A percentile compares a stretch with the other conserved stretches of the same genome.
phyloP scores from a whole-genome alignment of 306 rosid genomes.

The Prosopis cineraria region DNA sequence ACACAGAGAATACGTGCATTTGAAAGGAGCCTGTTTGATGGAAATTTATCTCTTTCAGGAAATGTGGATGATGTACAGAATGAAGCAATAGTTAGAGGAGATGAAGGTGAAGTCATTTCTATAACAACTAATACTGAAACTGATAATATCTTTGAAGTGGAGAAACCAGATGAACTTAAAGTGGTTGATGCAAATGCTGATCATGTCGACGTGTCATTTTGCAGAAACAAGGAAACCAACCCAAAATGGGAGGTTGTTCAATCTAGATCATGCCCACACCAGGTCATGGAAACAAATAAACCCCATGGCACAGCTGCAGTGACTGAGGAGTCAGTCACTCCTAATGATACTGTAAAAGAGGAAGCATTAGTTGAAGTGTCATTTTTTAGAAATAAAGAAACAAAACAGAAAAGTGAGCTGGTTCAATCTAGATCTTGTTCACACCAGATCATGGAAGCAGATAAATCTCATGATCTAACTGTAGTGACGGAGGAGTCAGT shows the following conservation, averaged over 20 bases:
- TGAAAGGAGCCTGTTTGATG: slow-evolving; percentile 64
- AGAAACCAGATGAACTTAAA: slow-evolving; percentile 32
- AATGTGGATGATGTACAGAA: slow-evolving; percentile 40
- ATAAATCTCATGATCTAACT: slow-evolving; percentile 30
- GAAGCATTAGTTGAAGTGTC: slow-evolving; percentile 35
- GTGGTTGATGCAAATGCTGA: slow-evolving; percentile 21
- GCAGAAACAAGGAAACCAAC: slow-evolving; percentile 46
- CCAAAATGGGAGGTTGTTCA: slow-evolving; percentile 29
- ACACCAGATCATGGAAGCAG: slow-evolving; percentile 35
- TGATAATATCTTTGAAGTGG: slow-evolving; percentile 20
- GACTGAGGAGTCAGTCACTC: slow-evolving; percentile 42
- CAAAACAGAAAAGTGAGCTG: not conserved
- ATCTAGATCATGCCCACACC: slow-evolving; percentile 35
- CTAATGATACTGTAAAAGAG: slow-evolving; percentile 36
- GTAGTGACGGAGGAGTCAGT: slow-evolving; percentile 40
- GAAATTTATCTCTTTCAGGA: slow-evolving; percentile 45
- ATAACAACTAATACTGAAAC: slow-evolving; percentile 19
- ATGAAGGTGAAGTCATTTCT: slow-evolving; percentile 40
- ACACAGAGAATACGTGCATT: slow-evolving; percentile 84
- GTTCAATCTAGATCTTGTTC: slow-evolving; percentile 34
- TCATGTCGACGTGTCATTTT: not conserved
- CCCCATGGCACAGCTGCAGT: slow-evolving; percentile 31
- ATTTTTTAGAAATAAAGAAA: slow-evolving; percentile 41
- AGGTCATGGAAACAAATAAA: slow-evolving; percentile 41
- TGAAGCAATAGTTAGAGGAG: slow-evolving; percentile 31